Evolutionary conservation across 352 stramenopile species (phyloP).

Genomic region (Pythium volutum): DNA sequence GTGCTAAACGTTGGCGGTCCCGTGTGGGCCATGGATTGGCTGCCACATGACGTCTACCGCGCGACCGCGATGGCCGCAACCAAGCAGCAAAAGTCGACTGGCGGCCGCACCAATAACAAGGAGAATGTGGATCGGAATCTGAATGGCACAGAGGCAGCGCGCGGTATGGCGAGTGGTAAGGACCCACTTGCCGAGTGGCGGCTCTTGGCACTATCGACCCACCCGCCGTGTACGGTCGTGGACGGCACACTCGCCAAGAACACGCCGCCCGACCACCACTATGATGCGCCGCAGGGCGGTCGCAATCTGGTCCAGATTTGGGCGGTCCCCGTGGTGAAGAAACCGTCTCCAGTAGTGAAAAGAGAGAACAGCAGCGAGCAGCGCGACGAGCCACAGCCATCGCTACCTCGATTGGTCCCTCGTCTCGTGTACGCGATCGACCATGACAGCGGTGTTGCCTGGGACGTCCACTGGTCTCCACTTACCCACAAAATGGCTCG

Average conservation of each 20-base stretch:
- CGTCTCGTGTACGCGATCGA: conserved; percentile 73
- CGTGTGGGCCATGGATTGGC: conserved; percentile 82
- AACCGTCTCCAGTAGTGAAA: conserved; percentile 1
- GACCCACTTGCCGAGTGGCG: conserved; percentile 40
- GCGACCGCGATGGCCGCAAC: conserved; percentile 1
- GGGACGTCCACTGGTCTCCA: conserved; percentile 80
- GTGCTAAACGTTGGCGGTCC: conserved; percentile 68
- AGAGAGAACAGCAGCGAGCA: neutral
- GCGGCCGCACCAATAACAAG: conserved; percentile 31
- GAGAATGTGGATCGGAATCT: conserved; percentile 31
- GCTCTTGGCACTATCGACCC: conserved; percentile 58
- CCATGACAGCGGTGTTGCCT: conserved; percentile 69
- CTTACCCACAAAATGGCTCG: conserved; percentile 42
- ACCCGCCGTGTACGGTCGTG: conserved; percentile 63
- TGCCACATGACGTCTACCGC: conserved; percentile 35
- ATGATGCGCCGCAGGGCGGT: conserved; percentile 45
- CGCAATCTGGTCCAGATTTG: conserved; percentile 77
- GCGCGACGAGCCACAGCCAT: neutral
- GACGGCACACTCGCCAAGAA: conserved; percentile 57
- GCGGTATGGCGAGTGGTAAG: conserved; percentile 2
- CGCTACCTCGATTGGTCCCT: conserved; percentile 28
- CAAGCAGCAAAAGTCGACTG: conserved; percentile 11
- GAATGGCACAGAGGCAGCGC: conserved; percentile 17
- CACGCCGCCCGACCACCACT: conserved; percentile 77
- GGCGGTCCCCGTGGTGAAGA: conserved; percentile 46